These are phyloP conservation scores for Pichia ethanolica DNA, from an alignment of 805 yeast genomes.

Conservation along the genomic window DNA sequence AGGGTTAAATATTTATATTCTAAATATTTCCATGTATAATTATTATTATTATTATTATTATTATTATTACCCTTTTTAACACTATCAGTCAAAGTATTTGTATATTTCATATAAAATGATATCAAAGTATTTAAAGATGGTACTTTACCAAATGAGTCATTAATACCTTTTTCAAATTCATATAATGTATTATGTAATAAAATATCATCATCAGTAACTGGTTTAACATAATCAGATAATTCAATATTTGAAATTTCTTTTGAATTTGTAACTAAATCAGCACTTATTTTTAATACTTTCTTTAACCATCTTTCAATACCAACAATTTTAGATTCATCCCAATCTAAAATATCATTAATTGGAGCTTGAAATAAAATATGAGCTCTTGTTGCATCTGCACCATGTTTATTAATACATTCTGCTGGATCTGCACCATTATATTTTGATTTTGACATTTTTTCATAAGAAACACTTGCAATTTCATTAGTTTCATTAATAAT, in stretches of 20 bases:
- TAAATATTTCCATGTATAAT: conserved; percentile 1
- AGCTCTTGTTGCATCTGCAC: conserved; percentile 93
- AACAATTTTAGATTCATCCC: conserved; percentile 84
- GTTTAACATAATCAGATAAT: conserved; percentile 13
- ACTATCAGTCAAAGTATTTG: conserved; percentile 43
- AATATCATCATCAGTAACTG: conserved; percentile 35
- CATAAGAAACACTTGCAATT: conserved; percentile 53
- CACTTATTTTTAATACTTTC: conserved; percentile 33
- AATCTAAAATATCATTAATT: conserved; percentile 66
- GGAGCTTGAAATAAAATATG: conserved; percentile 93
- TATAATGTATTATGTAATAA: conserved; percentile 53
- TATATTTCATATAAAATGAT: conserved; percentile 83
- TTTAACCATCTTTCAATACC: conserved; percentile 87
- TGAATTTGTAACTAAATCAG: conserved; percentile 25
- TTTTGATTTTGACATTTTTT: conserved; percentile 96
- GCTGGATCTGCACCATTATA: conserved; percentile 91
- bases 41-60: no score
- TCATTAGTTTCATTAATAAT: conserved; percentile 42
- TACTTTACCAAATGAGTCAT: conserved; percentile 50
- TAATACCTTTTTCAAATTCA: conserved; percentile 38
- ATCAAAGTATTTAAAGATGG: conserved; percentile 76
- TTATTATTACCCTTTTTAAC: conserved; percentile 33
- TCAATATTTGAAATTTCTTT: conserved; percentile 8
- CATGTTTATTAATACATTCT: conserved; percentile 64
- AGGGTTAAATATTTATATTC: conserved; percentile 37